Conservation (phyloP, 2,329 filamentous ascomycete genomes). For the Pezizomycotina sp. region DNA sequence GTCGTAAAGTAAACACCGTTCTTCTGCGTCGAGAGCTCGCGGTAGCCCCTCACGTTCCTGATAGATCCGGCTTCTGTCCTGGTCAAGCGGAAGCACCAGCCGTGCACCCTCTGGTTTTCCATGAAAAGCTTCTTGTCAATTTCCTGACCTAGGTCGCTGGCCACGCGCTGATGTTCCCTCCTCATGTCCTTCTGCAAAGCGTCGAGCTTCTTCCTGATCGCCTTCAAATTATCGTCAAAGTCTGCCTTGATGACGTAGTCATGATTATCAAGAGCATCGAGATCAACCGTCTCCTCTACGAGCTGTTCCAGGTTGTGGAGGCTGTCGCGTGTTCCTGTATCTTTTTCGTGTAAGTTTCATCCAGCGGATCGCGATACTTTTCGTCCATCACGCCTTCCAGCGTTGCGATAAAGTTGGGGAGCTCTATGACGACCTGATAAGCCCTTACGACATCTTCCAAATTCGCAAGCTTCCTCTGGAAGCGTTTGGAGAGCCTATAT, state of each 20-base stretch:
- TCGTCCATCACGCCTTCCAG: conserved; percentile 94
- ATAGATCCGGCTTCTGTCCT: conserved; percentile 84
- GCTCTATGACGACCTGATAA: conserved; percentile 82
- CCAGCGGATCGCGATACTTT: conserved; percentile 70
- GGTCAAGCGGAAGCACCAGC: conserved; percentile 90
- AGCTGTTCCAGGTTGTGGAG: conserved; percentile 84
- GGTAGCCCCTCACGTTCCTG: conserved; percentile 73
- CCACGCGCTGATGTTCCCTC: conserved; percentile 58
- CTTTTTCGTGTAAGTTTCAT: conserved; percentile 73
- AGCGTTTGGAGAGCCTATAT: conserved; percentile 83
- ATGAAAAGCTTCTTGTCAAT: conserved; percentile 97
- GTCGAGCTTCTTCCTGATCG: conserved; percentile 84
- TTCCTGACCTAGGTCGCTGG: conserved; percentile 71
- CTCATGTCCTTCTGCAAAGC: conserved; percentile 69
- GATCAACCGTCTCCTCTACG: conserved; percentile 94
- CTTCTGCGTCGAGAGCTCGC: conserved; percentile 95
- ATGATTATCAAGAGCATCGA: conserved; percentile 87
- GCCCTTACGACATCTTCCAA: conserved; percentile 89
- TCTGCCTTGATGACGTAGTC: conserved; percentile 99
- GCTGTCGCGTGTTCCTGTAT: conserved; percentile 55
- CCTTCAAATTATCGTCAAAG: conserved; percentile 73
- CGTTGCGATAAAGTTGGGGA: conserved; percentile 78
- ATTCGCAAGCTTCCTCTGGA: conserved; percentile 78
- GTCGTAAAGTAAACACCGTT: conserved; percentile 98
- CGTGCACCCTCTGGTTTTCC: conserved; percentile 88